Conservation (phyloP, 305 asterid genomes). For the Plantago coronopus region DNA sequence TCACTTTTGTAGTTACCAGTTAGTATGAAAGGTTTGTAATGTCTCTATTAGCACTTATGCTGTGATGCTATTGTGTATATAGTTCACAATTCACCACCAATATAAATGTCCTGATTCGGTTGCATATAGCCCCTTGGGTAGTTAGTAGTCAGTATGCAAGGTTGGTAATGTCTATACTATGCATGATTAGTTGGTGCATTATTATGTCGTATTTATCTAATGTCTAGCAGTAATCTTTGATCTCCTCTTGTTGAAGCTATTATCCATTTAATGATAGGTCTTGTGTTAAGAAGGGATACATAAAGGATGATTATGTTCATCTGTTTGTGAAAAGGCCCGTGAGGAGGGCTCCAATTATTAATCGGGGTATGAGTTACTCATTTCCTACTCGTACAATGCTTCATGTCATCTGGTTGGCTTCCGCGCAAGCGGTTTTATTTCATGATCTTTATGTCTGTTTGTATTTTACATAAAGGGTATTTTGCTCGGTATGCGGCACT, state of each 20-base stretch:
- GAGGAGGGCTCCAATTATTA: constrained; percentile 85
- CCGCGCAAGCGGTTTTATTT: neutral
- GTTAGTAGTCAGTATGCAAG: neutral
- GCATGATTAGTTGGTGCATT: neutral
- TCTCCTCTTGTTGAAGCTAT: constrained; percentile 16
- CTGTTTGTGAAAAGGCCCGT: constrained; percentile 84
- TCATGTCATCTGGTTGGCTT: neutral
- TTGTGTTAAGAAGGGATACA: constrained; percentile 88
- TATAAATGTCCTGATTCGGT: too few species aligned
- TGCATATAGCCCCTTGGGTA: neutral
- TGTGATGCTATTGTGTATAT: too few species aligned
- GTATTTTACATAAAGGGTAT: constrained; percentile 53
- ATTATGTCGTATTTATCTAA: neutral
- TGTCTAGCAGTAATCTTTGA: neutral
- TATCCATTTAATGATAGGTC: constrained; percentile 47
- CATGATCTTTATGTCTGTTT: constrained; percentile 4
- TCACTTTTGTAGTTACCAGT: too few species aligned
- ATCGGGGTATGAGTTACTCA: constrained; percentile 57
- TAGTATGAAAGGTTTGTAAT: too few species aligned
- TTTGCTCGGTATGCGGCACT: constrained; percentile 90
- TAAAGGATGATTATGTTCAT: constrained; percentile 86
- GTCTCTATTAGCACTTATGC: too few species aligned
- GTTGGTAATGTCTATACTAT: neutral
- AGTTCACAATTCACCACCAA: too few species aligned
- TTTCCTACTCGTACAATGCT: constrained; percentile 19